A percentile compares a stretch with the other conserved stretches of the same genome.
Evolutionary conservation across 345 rosid species (phyloP).

Genomic region (Eucalyptus erythrocorys): DNA sequence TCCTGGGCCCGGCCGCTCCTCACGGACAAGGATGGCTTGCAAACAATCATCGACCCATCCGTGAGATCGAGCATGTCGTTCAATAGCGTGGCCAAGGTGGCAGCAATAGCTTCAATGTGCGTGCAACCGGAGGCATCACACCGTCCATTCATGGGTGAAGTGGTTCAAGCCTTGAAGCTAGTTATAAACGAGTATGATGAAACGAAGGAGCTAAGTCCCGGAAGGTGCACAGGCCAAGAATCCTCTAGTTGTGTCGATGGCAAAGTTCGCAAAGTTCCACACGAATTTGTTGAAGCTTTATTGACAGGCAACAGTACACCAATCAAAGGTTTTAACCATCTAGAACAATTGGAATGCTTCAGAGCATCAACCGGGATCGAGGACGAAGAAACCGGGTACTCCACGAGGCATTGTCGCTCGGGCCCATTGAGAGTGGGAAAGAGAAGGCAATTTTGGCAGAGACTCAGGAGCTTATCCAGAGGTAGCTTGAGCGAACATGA

Average conservation of each 20-base stretch:
- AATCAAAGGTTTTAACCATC: background rate
- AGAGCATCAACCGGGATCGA: conserved; percentile 1
- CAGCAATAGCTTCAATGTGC: conserved; percentile 67
- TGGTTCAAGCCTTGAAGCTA: conserved; percentile 61
- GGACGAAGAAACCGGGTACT: conserved; percentile 18
- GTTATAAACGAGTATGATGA: conserved; percentile 45
- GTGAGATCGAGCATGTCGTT: conserved; percentile 19
- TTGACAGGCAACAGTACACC: background rate
- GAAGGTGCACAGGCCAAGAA: background rate
- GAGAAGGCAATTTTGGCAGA: conserved; percentile 40
- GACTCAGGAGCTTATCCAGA: conserved; percentile 27
- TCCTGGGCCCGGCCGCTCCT: conserved; percentile 58
- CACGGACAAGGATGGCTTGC: conserved; percentile 35
- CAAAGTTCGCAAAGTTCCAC: conserved; percentile 1
- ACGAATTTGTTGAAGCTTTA: conserved; percentile 13
- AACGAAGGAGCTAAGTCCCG: conserved; percentile 4
- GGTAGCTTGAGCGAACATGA: conserved; percentile 51
- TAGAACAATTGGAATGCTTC: background rate
- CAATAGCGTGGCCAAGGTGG: conserved; percentile 45
- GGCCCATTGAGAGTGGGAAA: conserved; percentile 29
- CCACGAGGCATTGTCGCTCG: conserved; percentile 28
- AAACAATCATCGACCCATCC: conserved; percentile 28
- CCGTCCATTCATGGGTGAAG: conserved; percentile 68
- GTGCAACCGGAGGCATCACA: conserved; percentile 60
- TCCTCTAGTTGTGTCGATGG: conserved; percentile 4